Conservation (phyloP, 371 early-diverging fungal species). For the Syncephalastrum sp. region DNA sequence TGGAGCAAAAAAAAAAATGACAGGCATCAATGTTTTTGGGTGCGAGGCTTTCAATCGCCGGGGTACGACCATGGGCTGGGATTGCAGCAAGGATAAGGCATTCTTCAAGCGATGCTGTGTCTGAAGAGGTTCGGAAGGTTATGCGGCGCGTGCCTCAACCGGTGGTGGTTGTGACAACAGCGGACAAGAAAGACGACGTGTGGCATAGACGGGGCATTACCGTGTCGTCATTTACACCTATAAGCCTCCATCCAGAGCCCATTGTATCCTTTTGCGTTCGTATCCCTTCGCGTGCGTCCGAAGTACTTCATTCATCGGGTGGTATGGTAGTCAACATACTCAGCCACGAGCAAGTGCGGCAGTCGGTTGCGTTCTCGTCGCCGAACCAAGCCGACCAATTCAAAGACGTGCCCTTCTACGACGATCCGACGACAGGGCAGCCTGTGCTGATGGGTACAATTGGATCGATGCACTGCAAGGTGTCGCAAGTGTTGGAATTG, state of each 20-base stretch:
- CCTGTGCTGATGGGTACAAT: slow-evolving; percentile 64
- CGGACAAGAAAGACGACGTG: slow-evolving; percentile 24
- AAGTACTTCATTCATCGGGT: slow-evolving; percentile 50
- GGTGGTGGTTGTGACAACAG: slow-evolving; percentile 59
- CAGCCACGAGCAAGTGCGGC: slow-evolving; percentile 57
- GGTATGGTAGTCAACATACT: slow-evolving; percentile 67
- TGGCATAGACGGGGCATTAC: slow-evolving; percentile 60
- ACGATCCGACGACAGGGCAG: slow-evolving; percentile 50
- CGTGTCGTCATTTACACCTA: slow-evolving; percentile 68
- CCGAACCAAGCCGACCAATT: slow-evolving; percentile 52
- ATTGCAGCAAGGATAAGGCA: neutral
- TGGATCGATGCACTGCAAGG: slow-evolving; percentile 63
- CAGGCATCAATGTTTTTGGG: too few relatives aligned
- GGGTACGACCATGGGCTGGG: too few relatives aligned
- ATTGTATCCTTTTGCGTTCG: slow-evolving; percentile 67
- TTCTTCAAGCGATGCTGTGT: slow-evolving; percentile 13
- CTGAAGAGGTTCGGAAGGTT: slow-evolving; percentile 54
- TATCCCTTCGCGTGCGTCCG: slow-evolving; percentile 62
- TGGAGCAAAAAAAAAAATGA: too few relatives aligned
- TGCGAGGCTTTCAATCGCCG: too few relatives aligned
- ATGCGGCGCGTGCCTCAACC: slow-evolving; percentile 69
- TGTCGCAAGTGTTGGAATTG: slow-evolving; percentile 42
- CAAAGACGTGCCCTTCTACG: slow-evolving; percentile 53
- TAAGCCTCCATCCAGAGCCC: slow-evolving; percentile 65
- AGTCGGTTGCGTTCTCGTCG: slow-evolving; percentile 65